Conservation (phyloP, 148 eudicot species). For the Vaccinium macrocarpon region DNA sequence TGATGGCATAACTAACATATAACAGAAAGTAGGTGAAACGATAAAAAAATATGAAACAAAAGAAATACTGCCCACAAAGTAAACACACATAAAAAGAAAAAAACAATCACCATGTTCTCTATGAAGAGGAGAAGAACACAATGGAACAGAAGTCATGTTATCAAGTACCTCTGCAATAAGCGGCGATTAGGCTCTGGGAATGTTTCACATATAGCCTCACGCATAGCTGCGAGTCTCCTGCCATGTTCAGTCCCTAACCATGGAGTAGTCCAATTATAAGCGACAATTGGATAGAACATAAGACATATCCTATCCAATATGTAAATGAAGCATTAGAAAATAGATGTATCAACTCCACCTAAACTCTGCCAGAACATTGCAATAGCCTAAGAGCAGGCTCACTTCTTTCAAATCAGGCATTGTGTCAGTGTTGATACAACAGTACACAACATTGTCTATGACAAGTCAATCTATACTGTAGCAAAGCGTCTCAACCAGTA, state of each 20-base stretch:
- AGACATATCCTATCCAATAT: neutral
- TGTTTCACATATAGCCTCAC: conserved; percentile 83
- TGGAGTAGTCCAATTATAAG: neutral
- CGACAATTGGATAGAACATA: neutral
- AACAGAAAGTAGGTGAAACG: no score
- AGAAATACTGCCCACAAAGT: neutral
- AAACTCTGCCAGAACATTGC: neutral
- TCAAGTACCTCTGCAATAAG: conserved; percentile 73
- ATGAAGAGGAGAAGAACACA: neutral
- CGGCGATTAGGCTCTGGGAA: conserved; percentile 98
- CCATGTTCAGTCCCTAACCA: conserved; percentile 70
- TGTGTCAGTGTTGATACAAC: neutral
- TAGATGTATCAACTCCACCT: neutral
- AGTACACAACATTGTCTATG: neutral
- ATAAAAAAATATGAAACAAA: neutral
- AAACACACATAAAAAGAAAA: neutral
- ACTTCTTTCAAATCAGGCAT: neutral
- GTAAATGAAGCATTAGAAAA: neutral
- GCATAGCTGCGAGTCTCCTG: conserved; percentile 76
- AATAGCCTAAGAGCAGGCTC: neutral
- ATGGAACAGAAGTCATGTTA: neutral
- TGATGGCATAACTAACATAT: no score
- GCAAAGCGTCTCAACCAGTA: neutral
- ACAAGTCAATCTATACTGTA: no score
- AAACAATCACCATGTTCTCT: neutral